These are phyloP conservation scores for Clitopilus hobsonii DNA, from an alignment of 768 basidiomycete species.

Conservation along the genomic window DNA sequence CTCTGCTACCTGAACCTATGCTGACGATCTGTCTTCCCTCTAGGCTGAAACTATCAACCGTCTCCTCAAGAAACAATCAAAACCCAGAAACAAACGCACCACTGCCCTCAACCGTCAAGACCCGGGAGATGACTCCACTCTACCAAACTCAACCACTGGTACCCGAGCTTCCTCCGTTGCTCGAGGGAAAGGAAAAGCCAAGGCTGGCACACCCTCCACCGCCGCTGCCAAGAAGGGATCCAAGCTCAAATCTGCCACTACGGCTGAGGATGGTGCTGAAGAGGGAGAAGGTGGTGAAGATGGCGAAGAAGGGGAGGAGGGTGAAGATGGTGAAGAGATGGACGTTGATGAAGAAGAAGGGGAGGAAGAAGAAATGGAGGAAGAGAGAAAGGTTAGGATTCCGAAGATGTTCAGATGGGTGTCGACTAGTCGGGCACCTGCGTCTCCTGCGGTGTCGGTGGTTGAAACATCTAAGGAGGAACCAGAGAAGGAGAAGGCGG, in stretches of 20 bases:
- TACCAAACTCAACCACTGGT: constrained; percentile 17
- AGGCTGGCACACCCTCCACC: constrained; percentile 6
- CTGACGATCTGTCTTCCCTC: neutral
- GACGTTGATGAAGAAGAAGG: constrained; percentile 30
- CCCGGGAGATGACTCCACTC: constrained; percentile 18
- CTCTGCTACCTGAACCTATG: neutral
- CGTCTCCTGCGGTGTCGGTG: neutral
- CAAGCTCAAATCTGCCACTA: neutral
- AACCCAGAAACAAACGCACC: constrained; percentile 57
- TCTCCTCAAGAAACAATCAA: constrained; percentile 79
- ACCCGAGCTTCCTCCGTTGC: constrained; percentile 18
- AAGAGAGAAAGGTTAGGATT: constrained; percentile 20
- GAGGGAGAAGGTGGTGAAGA: constrained; percentile 7
- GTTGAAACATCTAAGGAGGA: neutral
- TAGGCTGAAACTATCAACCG: constrained; percentile 88
- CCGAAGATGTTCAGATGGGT: constrained; percentile 74
- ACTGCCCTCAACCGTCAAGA: constrained; percentile 47
- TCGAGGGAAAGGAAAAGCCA: constrained; percentile 1
- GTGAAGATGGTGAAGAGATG: constrained; percentile 34
- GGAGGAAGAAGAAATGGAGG: constrained; percentile 28
- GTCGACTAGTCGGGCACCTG: constrained; percentile 42
- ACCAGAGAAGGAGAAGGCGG: neutral
- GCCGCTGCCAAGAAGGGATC: neutral
- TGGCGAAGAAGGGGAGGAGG: constrained; percentile 33
- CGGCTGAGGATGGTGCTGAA: neutral